phyloP scores from a whole-genome alignment of 2,329 filamentous ascomycete genomes.

The Aspergillus aculeatus region DNA sequence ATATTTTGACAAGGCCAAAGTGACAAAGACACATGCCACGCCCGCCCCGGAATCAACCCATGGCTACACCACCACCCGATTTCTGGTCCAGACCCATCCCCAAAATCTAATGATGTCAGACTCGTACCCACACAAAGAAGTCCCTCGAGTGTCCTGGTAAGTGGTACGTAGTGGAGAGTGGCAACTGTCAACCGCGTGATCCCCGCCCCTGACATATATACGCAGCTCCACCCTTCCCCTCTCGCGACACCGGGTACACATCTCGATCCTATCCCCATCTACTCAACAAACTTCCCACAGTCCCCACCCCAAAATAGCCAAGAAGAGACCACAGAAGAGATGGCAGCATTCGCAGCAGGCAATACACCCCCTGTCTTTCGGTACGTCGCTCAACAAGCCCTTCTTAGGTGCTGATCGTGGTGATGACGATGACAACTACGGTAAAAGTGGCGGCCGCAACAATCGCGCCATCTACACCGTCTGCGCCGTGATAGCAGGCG shows the following conservation, averaged over 20 bases:
- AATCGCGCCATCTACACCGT: neutral
- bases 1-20: no score
- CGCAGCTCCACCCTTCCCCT: neutral
- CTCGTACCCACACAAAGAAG: neutral
- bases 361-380: neutral
- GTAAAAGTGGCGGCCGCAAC: neutral
- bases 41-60: neutral
- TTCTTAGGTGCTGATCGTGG: no score
- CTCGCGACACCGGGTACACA: neutral
- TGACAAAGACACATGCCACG: neutral
- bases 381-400: neutral
- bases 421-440: no score
- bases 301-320: neutral
- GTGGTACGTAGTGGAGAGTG: neutral
- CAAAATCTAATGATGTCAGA: neutral
- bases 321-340: neutral
- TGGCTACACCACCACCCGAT: neutral
- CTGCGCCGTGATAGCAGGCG: neutral
- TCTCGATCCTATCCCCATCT: neutral
- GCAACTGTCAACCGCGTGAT: neutral
- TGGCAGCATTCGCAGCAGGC: neutral
- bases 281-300: neutral
- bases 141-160: neutral
- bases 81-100: neutral
- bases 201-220: neutral